Percentiles rank a stretch among this genome's conserved stretches.
phyloP scores from a whole-genome alignment of 2,329 filamentous ascomycete species.

The Pseudogymnoascus sp. region DNA sequence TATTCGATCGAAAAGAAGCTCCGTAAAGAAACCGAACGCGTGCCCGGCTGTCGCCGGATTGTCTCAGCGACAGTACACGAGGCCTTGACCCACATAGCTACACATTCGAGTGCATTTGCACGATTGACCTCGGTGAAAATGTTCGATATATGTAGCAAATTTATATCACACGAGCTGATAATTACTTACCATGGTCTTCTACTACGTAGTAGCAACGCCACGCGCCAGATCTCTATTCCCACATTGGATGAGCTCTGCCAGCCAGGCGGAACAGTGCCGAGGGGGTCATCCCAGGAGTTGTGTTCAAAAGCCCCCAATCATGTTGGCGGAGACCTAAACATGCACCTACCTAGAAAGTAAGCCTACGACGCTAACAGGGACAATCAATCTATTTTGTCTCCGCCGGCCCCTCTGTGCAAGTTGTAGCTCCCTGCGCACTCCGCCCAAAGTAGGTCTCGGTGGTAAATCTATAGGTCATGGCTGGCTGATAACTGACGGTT shows the following conservation, averaged over 20 bases:
- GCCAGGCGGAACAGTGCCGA: not conserved
- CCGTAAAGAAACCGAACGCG: not conserved
- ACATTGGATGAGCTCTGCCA: not conserved
- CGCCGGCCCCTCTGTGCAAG: not conserved
- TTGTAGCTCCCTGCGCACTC: not conserved
- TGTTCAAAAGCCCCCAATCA: not conserved
- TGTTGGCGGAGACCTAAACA: not conserved
- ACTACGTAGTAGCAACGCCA: not conserved
- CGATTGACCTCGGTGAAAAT: slow-evolving; percentile 2
- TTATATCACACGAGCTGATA: not conserved
- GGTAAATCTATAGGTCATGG: not conserved
- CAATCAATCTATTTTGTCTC: slow-evolving; percentile 24
- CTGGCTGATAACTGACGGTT: not conserved
- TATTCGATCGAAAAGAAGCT: not conserved
- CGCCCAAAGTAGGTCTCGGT: not conserved
- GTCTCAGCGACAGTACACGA: not conserved
- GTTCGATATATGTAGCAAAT: not conserved
- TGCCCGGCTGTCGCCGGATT: not conserved
- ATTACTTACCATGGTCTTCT: not conserved
- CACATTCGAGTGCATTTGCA: not conserved
- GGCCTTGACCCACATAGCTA: not conserved
- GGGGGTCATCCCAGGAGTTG: not conserved
- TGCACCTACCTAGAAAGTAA: slow-evolving; percentile 2
- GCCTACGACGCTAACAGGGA: slow-evolving; percentile 16
- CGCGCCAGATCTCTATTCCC: not conserved